Conservation (phyloP, 2,329 filamentous ascomycete genomes). For the Penicillium sp. region DNA sequence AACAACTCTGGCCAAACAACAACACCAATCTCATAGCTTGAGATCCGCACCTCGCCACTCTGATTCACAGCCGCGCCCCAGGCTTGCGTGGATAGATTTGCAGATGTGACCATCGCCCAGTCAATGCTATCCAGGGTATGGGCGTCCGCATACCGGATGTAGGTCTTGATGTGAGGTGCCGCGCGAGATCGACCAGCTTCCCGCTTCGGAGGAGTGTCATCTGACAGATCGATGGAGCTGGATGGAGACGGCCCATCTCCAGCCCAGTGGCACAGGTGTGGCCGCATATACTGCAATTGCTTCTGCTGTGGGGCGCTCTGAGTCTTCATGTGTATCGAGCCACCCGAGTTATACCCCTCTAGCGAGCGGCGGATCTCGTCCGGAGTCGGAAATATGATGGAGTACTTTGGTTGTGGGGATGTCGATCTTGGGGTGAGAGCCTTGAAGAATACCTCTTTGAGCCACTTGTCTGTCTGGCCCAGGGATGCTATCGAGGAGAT, state of each 20-base stretch:
- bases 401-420: conserved; percentile 55
- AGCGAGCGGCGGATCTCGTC: conserved; percentile 75
- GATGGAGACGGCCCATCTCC: conserved; percentile 50
- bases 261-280: conserved; percentile 75
- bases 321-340: conserved; percentile 79
- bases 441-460: conserved; percentile 65
- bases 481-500: conserved; percentile 83
- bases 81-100: conserved; percentile 86
- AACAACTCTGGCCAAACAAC: conserved; percentile 73
- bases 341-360: conserved; percentile 76
- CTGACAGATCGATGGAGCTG: conserved; percentile 13
- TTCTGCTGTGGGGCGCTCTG: conserved; percentile 69
- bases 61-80: conserved; percentile 70
- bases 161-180: conserved; percentile 89
- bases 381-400: conserved; percentile 77
- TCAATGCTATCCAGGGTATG: conserved; percentile 58
- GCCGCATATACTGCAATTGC: conserved; percentile 72
- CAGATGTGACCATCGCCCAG: conserved; percentile 86
- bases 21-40: conserved; percentile 83
- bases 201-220: conserved; percentile 16
- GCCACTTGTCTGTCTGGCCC: conserved; percentile 70
- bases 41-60: conserved; percentile 66
- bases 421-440: conserved; percentile 34
- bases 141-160: conserved; percentile 63
- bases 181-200: conserved; percentile 67